phyloP scores from a whole-genome alignment of 805 yeast genomes.

The Metschnikowia lochheadii region DNA sequence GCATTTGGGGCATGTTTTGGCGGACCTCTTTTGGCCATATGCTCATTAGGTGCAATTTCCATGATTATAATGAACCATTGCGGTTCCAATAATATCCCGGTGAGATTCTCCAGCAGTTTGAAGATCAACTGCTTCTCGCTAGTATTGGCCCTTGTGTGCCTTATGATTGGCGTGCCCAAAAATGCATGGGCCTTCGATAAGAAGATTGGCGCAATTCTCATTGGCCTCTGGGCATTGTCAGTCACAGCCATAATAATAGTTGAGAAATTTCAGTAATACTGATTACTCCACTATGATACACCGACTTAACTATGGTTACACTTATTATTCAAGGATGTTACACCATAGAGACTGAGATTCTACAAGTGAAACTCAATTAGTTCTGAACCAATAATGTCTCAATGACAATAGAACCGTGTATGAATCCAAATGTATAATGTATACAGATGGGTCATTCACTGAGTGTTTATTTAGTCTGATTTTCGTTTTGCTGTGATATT shows the following conservation, averaged over 20 bases:
- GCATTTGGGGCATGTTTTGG: conserved; percentile 97
- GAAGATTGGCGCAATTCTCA: conserved; percentile 29
- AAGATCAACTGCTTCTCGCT: conserved; percentile 13
- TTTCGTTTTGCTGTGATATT: no score
- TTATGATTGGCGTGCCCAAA: conserved; percentile 11
- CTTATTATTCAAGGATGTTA: not conserved
- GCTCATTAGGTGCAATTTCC: conserved; percentile 72
- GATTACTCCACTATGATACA: no score
- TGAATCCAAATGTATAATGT: no score
- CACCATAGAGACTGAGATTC: no score
- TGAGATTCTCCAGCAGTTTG: conserved; percentile 13
- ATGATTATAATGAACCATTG: conserved; percentile 11
- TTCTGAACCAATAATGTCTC: no score
- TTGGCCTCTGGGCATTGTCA: conserved; percentile 26
- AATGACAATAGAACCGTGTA: no score
- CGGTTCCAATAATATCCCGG: conserved; percentile 4
- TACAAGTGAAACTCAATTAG: no score
- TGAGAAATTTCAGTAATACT: not conserved
- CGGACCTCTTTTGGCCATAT: conserved; percentile 76
- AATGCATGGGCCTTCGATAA: conserved; percentile 32
- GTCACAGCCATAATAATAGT: not conserved
- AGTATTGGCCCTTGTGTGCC: conserved; percentile 9
- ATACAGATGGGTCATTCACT: no score
- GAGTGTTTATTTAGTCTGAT: no score
- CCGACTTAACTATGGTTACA: no score